Conservation (phyloP, 495 filamentous ascomycete species). For the Annulohypoxylon maeteangense region DNA sequence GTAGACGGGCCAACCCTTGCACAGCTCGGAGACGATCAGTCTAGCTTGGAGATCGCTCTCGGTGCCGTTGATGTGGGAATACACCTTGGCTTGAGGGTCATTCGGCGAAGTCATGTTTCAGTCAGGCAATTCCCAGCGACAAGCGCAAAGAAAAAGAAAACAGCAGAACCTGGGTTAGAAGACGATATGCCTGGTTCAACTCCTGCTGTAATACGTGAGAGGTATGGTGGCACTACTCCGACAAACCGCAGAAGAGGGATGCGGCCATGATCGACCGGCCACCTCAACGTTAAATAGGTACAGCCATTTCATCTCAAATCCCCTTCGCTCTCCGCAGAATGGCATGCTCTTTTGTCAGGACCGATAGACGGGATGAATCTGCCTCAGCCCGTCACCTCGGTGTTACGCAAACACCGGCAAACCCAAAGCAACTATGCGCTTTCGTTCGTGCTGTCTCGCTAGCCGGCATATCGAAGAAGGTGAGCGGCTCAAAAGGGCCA, state of each 20-base stretch:
- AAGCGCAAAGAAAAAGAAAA: no score
- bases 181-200: no score
- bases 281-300: constrained; percentile 1
- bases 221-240: neutral
- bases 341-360: neutral
- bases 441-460: constrained; percentile 18
- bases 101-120: constrained; percentile 55
- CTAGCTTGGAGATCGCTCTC: constrained; percentile 61
- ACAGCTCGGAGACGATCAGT: constrained; percentile 68
- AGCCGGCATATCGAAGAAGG: constrained; percentile 5
- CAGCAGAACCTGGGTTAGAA: no score
- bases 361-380: constrained; percentile 26
- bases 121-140: no score
- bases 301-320: neutral
- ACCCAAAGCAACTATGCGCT: constrained; percentile 17
- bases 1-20: constrained; percentile 74
- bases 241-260: neutral
- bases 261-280: neutral
- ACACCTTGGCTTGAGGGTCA: constrained; percentile 55
- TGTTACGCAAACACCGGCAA: constrained; percentile 16
- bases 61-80: constrained; percentile 68
- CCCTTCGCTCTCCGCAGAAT: neutral
- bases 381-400: constrained; percentile 8
- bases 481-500: no score
- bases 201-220: constrained; percentile 1